phyloP scores from a whole-genome alignment of 495 filamentous ascomycete species.

The Hyaloscypha hepaticicola region DNA sequence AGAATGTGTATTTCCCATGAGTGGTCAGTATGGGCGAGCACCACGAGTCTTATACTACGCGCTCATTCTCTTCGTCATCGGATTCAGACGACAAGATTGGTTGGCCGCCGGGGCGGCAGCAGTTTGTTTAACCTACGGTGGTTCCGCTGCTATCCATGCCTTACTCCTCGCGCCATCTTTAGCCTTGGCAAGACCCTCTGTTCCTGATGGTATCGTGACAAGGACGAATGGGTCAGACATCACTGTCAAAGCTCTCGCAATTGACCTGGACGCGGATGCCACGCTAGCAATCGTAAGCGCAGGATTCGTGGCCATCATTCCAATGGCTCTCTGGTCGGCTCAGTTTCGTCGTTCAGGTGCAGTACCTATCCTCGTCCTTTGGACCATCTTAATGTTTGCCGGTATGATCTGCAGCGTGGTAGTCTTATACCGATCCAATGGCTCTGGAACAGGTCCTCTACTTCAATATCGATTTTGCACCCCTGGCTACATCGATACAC shows the following conservation, averaged over 20 bases:
- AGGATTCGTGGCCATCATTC: slow-evolving; percentile 4
- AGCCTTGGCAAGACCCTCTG: neutral
- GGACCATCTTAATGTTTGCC: slow-evolving; percentile 11
- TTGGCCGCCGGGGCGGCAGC: slow-evolving; percentile 13
- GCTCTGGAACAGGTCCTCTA: neutral
- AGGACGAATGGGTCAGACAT: neutral
- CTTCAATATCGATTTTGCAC: slow-evolving; percentile 1
- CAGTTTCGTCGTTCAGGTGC: slow-evolving; percentile 1
- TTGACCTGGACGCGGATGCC: slow-evolving; percentile 10
- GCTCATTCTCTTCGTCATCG: slow-evolving; percentile 7
- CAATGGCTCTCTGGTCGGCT: slow-evolving; percentile 11
- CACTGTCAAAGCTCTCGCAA: neutral
- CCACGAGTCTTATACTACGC: slow-evolving; percentile 6
- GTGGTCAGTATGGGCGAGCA: slow-evolving; percentile 8
- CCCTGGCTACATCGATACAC: slow-evolving; percentile 2
- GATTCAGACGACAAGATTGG: slow-evolving; percentile 5
- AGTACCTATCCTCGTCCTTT: slow-evolving; percentile 9
- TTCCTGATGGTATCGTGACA: slow-evolving; percentile 1
- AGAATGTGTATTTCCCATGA: slow-evolving; percentile 10
- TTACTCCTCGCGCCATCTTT: neutral
- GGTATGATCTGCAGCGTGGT: slow-evolving; percentile 9
- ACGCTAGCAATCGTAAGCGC: slow-evolving; percentile 5
- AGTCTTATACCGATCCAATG: neutral
- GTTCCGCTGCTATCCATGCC: slow-evolving; percentile 8
- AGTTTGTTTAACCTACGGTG: slow-evolving; percentile 4